These are phyloP conservation scores for Neonothopanus nambi DNA, from an alignment of 1,284 basidiomycete genomes.

Conservation along the genomic window DNA sequence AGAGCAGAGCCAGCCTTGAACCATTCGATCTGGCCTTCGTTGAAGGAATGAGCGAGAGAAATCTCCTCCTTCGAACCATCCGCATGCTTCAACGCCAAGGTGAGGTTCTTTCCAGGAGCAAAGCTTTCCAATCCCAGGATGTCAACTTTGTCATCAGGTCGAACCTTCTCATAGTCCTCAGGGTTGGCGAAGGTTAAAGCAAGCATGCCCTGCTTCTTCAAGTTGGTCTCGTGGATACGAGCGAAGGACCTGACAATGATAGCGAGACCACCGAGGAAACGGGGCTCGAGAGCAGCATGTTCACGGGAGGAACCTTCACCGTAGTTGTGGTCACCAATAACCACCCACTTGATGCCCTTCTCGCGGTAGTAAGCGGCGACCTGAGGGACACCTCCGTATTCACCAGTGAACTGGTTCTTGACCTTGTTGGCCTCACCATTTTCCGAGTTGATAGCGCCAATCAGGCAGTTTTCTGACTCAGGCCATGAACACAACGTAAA, in stretches of 20 bases:
- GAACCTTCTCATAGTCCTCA: slow-evolving; percentile 89
- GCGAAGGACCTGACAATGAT: slow-evolving; percentile 96
- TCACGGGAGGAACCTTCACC: slow-evolving; percentile 98
- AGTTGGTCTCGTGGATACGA: slow-evolving; percentile 97
- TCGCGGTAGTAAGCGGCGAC: slow-evolving; percentile 89
- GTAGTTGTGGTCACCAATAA: slow-evolving; percentile 94
- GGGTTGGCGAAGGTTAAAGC: slow-evolving; percentile 87
- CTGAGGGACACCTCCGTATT: slow-evolving; percentile 85
- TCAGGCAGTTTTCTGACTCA: slow-evolving; percentile 86
- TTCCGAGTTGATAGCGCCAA: slow-evolving; percentile 95
- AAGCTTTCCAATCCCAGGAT: slow-evolving; percentile 85
- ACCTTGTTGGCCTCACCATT: slow-evolving; percentile 96
- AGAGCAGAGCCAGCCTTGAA: slow-evolving; percentile 92
- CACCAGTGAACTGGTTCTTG: slow-evolving; percentile 88
- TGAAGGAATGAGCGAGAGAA: slow-evolving; percentile 78
- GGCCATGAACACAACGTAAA: slow-evolving; percentile 5
- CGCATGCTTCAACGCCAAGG: slow-evolving; percentile 76
- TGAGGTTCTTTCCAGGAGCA: slow-evolving; percentile 87
- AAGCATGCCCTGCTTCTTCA: slow-evolving; percentile 98
- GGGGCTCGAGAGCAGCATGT: slow-evolving; percentile 96
- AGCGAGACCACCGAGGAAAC: slow-evolving; percentile 93
- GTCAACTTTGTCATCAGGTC: slow-evolving; percentile 80
- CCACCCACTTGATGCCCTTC: slow-evolving; percentile 91
- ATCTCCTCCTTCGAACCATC: slow-evolving; percentile 79
- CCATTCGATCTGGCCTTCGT: slow-evolving; percentile 91